Base-by-base conservation (phyloP, 805 yeast species). In the Spathaspora boniae region DNA sequence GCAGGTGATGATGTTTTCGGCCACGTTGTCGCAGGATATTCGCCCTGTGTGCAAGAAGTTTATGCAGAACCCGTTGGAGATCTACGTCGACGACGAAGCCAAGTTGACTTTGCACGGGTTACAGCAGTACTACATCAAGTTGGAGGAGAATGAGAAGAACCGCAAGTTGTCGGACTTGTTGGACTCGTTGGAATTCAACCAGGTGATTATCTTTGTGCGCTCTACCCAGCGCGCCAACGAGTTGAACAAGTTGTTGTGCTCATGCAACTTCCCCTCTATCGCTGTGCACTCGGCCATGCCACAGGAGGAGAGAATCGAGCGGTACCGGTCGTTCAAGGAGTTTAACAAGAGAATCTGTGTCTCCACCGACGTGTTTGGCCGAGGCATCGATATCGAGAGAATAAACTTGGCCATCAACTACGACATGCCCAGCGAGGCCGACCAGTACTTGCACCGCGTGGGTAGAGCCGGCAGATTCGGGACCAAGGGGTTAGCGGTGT, bases 381-480 rank as follows among this genome's bases (percentile, higher is more conserved):
- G 98, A 77, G 98, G 98, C 74, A 93, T 91, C 56, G 98, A 91
- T 78, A 91, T 91, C 51, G 98, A 91, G 76, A 87, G 98, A 72
- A 91, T 91, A 69, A 91, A 91, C 70, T 71, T 91, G 63, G 98
- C 98, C 44, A 88, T 91, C 74, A 93, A 91, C 75, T 91, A 91
- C 68, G 98, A 91, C 68, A 72, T 91, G 73, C 96, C 98, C 52
- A 73, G 67, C 47, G 97, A 89, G 71, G 96, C 98, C 46, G 98
- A 91, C 67, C 97, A 93, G 68, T 91, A 93, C 69, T 78, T 91
- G 62, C 98, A 91, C 74, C 87, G 98, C 74, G 98, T 91, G 45
- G 98, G 98, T 60, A 88, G 98, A 80, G 98, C 98, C 50, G 98
- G 98, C 70, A 89, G 98, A 78, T 91, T 91, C 56, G 98, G 98